Conservation (phyloP, 202 grass and related monocot genomes). For the Thinopyrum obtusiflorum region DNA sequence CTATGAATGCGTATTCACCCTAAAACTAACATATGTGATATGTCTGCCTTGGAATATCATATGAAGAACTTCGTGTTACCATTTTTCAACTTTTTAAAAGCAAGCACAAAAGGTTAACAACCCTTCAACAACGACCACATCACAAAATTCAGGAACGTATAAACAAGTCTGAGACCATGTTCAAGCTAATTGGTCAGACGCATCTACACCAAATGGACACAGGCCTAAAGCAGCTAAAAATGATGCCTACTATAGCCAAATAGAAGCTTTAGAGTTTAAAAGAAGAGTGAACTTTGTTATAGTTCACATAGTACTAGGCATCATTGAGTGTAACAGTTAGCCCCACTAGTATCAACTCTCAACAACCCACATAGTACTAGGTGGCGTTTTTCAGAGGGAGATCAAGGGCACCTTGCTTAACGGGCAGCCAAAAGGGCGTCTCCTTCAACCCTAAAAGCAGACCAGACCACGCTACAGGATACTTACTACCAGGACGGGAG, state of each 20-base stretch:
- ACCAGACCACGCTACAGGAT: too few species aligned
- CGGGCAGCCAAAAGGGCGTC: too few species aligned
- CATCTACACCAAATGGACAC: conserved; percentile 8
- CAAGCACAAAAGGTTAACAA: neutral
- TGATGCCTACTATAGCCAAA: conserved; percentile 25
- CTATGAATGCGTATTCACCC: neutral
- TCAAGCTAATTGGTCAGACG: neutral
- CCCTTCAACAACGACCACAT: neutral
- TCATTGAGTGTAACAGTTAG: too few species aligned
- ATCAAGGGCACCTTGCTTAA: too few species aligned
- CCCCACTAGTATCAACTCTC: too few species aligned
- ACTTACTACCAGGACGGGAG: too few species aligned
- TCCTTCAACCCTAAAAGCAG: too few species aligned
- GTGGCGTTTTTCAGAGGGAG: too few species aligned
- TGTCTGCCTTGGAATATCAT: neutral
- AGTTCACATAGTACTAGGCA: too few species aligned
- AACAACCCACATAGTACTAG: too few species aligned
- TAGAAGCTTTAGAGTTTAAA: neutral
- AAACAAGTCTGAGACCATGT: neutral
- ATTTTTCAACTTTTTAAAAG: conserved; percentile 18
- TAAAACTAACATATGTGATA: conserved; percentile 21
- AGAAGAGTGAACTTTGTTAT: neutral
- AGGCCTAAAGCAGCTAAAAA: conserved; percentile 16
- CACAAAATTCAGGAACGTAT: neutral
- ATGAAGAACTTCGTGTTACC: conserved; percentile 6